Evolutionary conservation across 1,284 basidiomycete genomes (phyloP), one percentile per base, ranked within the genome.

Genomic region (Peniophora sp.): DNA sequence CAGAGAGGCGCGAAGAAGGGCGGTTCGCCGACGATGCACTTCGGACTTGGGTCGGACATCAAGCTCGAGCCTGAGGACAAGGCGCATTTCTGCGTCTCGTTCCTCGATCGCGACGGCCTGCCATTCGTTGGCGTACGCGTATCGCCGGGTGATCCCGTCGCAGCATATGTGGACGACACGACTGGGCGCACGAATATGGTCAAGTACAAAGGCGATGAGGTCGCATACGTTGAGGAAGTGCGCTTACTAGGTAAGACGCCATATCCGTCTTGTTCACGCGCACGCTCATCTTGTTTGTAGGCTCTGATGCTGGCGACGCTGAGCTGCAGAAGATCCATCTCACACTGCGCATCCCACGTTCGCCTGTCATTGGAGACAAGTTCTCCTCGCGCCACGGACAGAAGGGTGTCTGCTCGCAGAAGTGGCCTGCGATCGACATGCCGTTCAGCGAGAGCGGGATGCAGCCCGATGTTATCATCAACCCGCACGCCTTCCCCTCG

Each of bases 391-490:
- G 97, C 48, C 97, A 99, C 68, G 97, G 97, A 43, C 97, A 99
- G 70, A 99, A 99, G 70, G 97, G 97, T 78, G 95, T 99, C 43
- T 98, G 95, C 67, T 98, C 96, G 51, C 97, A 99, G 65, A 98
- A 97, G 70, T 99, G 95, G 92, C 96, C 97, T 2, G 83, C 88
- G 32, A 75, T 97, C 58, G 97, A 99, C 67, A 98, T 99, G 97
- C 97, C 97, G 8, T 99, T 99, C 76, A 87, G 85, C 57, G 97
- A 99, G 72, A 96, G 92, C 57, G 97, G 97, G 12, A 95, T 99
- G 81, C 96, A 98, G 68, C 97, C 97, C 1, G 97, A 99, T 68
- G 85, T 99, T 50, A 99, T 99, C 67, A 99, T 99, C 75, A 99
- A 99, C 69, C 97, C 97, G 32, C 97, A 99, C 68, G 97, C 97